Evolutionary conservation across 2,329 filamentous ascomycete genomes (phyloP).

Genomic region (Aspergillus proliferans): DNA sequence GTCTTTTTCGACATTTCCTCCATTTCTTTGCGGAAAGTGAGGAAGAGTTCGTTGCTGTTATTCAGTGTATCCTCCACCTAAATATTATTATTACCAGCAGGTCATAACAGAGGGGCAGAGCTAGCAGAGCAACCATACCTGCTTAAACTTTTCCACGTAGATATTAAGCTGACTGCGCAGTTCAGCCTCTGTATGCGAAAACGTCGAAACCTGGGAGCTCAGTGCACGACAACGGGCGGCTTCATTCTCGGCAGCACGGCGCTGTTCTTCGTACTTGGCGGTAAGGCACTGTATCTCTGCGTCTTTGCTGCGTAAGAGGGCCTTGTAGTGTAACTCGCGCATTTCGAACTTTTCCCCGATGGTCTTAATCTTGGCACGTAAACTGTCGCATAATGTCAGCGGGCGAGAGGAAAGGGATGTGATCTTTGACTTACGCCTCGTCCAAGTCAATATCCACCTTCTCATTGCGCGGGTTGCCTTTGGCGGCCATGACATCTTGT

Average conservation of each 20-base stretch:
- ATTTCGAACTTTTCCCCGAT: constrained; percentile 96
- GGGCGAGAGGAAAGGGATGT: constrained; percentile 6
- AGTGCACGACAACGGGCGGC: constrained; percentile 72
- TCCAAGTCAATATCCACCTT: constrained; percentile 82
- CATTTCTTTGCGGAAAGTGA: constrained; percentile 98
- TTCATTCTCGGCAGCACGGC: constrained; percentile 80
- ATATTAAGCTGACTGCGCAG: constrained; percentile 92
- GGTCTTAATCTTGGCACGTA: constrained; percentile 74
- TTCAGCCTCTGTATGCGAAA: constrained; percentile 92
- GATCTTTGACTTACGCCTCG: constrained; percentile 60
- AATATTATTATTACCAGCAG: constrained; percentile 42
- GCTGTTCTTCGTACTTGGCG: constrained; percentile 81
- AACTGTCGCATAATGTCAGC: constrained; percentile 32
- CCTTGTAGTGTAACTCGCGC: constrained; percentile 88
- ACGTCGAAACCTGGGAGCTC: constrained; percentile 86
- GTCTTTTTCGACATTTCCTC: constrained; percentile 99
- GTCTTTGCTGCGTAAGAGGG: constrained; percentile 86
- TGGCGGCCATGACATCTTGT: constrained; percentile 80
- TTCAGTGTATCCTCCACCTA: constrained; percentile 98
- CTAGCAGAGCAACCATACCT: constrained; percentile 56
- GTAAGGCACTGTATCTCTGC: constrained; percentile 90
- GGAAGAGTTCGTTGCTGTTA: constrained; percentile 94
- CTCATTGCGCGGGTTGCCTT: constrained; percentile 73
- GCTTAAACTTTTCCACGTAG: constrained; percentile 99
- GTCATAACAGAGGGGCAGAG: constrained; percentile 11